Base-by-base conservation (phyloP, 495 filamentous ascomycete species). In the Antarctomyces pellizariae region DNA sequence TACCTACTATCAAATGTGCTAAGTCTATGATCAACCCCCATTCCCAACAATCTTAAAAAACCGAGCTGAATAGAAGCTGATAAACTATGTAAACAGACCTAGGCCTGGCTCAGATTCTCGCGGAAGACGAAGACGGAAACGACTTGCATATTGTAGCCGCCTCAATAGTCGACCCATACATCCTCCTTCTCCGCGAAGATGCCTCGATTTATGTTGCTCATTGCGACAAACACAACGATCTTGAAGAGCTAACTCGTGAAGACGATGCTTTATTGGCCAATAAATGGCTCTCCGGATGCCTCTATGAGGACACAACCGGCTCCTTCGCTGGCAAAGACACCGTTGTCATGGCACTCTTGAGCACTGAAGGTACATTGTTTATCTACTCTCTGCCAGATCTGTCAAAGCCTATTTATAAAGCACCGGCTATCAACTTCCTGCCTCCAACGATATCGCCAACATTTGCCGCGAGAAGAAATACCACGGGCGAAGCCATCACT, bases 131-230 rank as follows among this genome's bases (percentile, higher is more conserved):
- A 24, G 78, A 67, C 0, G 80, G 70, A 11, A 62, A 61, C 7
- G 75, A 79, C 35, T 67, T 76, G 3, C 57, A 67, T 19, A 71
- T 83, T 14, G 50, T 78, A 21, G 75, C 62, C 39, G 72, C 74
- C n/a, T 86, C 75, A 45, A 76, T 95, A 37, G 57, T 60, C 7
- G 86, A 93, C 41, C 80, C 82, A 4, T 93, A 75, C 42, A 41
- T 99, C n/a, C 53, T 90, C 2, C 61, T 99, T 3, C 44, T 92
- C 22, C 62, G 75, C 30, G 76, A 91, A 31, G 80, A 93, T 45
- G 62, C 61, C 0, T 80, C 72, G 26, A 56, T 76, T 5, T 60
- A 72, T 20, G 55, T 95, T 15, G 66, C 80, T 12, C 59, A 73
- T 43, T 69, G 72, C 11, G 76, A 84, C 44, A 64, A 64, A 16